phyloP scores from a whole-genome alignment of 78 protist genomes.

The Protostelium mycophagum region DNA sequence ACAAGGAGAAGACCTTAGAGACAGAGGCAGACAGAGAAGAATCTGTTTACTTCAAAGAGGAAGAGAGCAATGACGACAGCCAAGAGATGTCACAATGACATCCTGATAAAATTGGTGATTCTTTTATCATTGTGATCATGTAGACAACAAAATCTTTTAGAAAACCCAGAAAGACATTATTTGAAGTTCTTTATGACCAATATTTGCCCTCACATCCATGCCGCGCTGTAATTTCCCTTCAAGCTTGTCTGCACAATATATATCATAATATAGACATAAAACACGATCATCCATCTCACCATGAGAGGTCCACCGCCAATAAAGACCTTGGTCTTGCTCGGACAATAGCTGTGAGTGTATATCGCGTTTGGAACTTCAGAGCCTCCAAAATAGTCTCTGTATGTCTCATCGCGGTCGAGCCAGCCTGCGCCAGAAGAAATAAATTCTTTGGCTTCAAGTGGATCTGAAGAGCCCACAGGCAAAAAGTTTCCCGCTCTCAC shows the following conservation, averaged over 20 bases:
- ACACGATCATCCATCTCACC: too few relatives aligned
- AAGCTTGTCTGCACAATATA: not conserved
- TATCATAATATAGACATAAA: not conserved
- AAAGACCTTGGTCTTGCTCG: not conserved
- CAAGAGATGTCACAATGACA: too few relatives aligned
- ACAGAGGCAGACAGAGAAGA: not conserved
- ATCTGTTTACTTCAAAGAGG: not conserved
- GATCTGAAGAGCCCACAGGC: not conserved
- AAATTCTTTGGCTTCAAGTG: not conserved
- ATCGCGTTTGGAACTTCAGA: not conserved
- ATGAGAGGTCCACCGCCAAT: not conserved
- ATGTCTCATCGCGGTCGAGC: not conserved
- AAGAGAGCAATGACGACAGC: not conserved
- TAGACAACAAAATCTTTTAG: too few relatives aligned
- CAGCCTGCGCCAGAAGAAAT: not conserved
- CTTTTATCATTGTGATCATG: too few relatives aligned
- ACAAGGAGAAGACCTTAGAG: not conserved
- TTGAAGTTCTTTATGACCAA: too few relatives aligned
- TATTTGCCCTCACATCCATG: not conserved
- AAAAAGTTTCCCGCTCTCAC: not conserved
- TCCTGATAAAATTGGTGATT: too few relatives aligned
- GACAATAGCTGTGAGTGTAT: not conserved
- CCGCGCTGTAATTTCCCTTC: not conserved
- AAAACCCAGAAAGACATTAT: too few relatives aligned
- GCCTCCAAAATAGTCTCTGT: not conserved